These are phyloP conservation scores for Neurospora sp. DNA, from an alignment of 2,329 filamentous ascomycete genomes.

Conservation along the genomic window DNA sequence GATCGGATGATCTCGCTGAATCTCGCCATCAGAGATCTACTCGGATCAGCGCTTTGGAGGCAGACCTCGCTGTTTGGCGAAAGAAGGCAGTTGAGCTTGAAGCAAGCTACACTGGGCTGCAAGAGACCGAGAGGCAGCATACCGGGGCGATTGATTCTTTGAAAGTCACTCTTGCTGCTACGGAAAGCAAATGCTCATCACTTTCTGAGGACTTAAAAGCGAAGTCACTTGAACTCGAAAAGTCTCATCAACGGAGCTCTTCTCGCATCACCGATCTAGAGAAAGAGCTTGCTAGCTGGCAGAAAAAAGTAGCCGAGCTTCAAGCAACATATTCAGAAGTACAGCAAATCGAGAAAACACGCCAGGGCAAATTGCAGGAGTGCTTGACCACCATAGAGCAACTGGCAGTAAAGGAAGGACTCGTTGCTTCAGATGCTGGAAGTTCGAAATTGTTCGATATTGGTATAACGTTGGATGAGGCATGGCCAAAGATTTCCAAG, in stretches of 20 bases:
- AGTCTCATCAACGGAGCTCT: conserved; percentile 1
- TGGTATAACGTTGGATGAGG: conserved; percentile 3
- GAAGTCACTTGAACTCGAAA: neutral
- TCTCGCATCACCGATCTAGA: conserved; percentile 3
- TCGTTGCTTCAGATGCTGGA: neutral
- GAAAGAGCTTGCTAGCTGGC: conserved; percentile 3
- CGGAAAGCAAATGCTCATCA: conserved; percentile 3
- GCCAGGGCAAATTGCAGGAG: conserved; percentile 1
- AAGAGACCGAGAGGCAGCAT: conserved; percentile 1
- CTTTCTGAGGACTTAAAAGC: conserved; percentile 3
- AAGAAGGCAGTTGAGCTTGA: conserved; percentile 1
- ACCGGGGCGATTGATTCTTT: conserved; percentile 7
- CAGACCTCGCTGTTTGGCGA: conserved; percentile 4
- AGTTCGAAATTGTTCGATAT: neutral
- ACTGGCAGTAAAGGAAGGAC: conserved; percentile 8
- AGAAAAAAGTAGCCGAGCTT: neutral
- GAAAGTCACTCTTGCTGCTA: conserved; percentile 1
- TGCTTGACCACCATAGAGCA: conserved; percentile 6
- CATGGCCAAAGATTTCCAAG: neutral
- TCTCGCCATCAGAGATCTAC: conserved; percentile 1
- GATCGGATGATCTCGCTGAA: neutral
- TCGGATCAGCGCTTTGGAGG: conserved; percentile 2
- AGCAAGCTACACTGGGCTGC: conserved; percentile 1
- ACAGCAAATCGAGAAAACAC: neutral
- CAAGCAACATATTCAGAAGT: conserved; percentile 3